Percentiles rank a stretch among this genome's conserved stretches.
These are phyloP conservation scores for Cladophialophora psammophila DNA, from an alignment of 2,329 filamentous ascomycete species.

Conservation along the genomic window DNA sequence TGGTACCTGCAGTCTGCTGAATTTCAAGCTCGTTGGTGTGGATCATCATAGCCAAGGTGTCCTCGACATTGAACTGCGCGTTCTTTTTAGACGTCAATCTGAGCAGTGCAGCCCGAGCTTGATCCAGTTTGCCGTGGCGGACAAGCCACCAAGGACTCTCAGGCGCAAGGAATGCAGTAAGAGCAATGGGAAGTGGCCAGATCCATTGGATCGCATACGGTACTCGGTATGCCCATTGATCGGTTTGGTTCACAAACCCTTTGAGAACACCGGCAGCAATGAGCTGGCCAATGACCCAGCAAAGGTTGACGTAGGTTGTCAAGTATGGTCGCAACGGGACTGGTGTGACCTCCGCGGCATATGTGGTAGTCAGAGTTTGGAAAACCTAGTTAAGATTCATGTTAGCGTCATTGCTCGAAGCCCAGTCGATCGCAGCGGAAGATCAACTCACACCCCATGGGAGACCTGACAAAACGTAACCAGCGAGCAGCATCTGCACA, in stretches of 20 bases:
- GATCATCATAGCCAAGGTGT: slow-evolving; percentile 43
- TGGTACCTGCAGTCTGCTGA: slow-evolving; percentile 40
- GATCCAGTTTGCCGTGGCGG: slow-evolving; percentile 54
- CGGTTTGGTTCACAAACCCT: slow-evolving; percentile 41
- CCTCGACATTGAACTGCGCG: slow-evolving; percentile 43
- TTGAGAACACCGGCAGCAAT: slow-evolving; percentile 47
- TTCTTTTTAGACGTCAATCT: slow-evolving; percentile 53
- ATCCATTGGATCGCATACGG: slow-evolving; percentile 48
- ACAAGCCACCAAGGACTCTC: slow-evolving; percentile 64
- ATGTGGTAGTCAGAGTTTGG: slow-evolving; percentile 47
- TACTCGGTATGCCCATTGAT: slow-evolving; percentile 49
- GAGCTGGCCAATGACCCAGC: slow-evolving; percentile 53
- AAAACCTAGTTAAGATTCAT: slow-evolving; percentile 37
- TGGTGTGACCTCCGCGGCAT: slow-evolving; percentile 50
- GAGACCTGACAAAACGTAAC: slow-evolving; percentile 51
- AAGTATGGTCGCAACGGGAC: slow-evolving; percentile 45
- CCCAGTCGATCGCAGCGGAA: not conserved
- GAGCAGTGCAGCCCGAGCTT: slow-evolving; percentile 54
- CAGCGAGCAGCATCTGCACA: slow-evolving; percentile 47
- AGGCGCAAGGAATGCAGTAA: slow-evolving; percentile 45
- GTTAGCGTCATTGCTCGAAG: not conserved
- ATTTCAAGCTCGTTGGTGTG: slow-evolving; percentile 43
- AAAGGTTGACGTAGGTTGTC: slow-evolving; percentile 50
- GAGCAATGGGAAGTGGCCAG: slow-evolving; percentile 41
- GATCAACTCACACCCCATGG: slow-evolving; percentile 44